phyloP scores from a whole-genome alignment of 148 eudicot genomes.

The Dianthus caryophyllus region DNA sequence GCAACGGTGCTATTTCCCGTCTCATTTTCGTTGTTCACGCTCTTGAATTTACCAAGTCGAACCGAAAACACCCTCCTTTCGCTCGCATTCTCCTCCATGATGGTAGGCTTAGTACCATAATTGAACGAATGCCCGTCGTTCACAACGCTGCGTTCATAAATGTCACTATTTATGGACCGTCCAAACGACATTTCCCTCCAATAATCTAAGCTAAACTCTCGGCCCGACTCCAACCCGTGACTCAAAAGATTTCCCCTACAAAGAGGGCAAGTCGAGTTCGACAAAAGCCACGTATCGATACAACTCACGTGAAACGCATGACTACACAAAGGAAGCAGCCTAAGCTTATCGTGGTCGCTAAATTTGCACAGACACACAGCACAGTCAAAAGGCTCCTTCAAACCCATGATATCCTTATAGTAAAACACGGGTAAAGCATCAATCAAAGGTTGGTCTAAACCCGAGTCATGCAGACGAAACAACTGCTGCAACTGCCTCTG shows the following conservation, averaged over 20 bases:
- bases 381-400: constrained; percentile 50
- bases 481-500: constrained; percentile 59
- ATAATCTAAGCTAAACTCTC: constrained; percentile 30
- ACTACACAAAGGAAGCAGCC: constrained; percentile 43
- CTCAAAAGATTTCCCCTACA: constrained; percentile 41
- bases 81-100: constrained; percentile 30
- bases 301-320: constrained; percentile 53
- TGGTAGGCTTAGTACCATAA: constrained; percentile 24
- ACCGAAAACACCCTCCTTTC: constrained; percentile 43
- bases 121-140: constrained; percentile 19
- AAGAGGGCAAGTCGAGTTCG: constrained; percentile 55
- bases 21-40: constrained; percentile 23
- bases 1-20: constrained; percentile 18
- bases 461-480: constrained; percentile 46
- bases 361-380: constrained; percentile 49
- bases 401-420: constrained; percentile 38
- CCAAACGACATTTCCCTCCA: constrained; percentile 32
- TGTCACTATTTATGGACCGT: constrained; percentile 21
- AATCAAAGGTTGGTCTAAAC: constrained; percentile 46
- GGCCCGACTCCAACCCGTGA: constrained; percentile 28
- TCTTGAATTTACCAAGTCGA: constrained; percentile 57
- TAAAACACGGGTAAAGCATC: constrained; percentile 43
- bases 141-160: not conserved
- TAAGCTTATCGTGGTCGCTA: constrained; percentile 35
- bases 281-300: constrained; percentile 51